Evolutionary conservation across 352 stramenopile species (phyloP), one percentile per base, ranked within the genome.

Genomic region (Phytophthora kernoviae): DNA sequence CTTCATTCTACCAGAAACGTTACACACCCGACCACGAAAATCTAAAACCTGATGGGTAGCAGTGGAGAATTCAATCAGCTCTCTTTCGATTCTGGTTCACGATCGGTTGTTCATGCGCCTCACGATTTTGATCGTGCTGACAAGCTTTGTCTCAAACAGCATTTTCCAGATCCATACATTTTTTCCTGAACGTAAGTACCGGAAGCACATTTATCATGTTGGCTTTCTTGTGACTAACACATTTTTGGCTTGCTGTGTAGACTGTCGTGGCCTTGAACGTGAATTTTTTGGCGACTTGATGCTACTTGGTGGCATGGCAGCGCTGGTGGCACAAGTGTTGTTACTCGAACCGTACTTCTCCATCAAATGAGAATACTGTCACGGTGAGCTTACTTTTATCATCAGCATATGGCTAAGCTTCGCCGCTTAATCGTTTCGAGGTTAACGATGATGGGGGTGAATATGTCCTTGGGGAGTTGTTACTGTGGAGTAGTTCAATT

Each of bases 251-350:
- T 58, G 15, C 2, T 43, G 24, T 39, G n/a, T 57, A 87, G 81
- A 91, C 72, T 11, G 69, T 85, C 11, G 68, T 93, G 30, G 75
- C 77, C 2, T 93, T 94, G 52, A 54, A 90, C 39, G 84, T 90
- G 45, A 88, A 22, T 76, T 87, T 62, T 84, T 78, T 10, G 75
- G 81, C 0, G 73, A 75, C 1, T 27, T 93, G 21, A 87, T 91
- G 70, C 70, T 94, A 0, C 33, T 86, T 6, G 71, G 77, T 15
- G 81, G 83, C 1, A 48, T 88, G 9, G 47, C 73, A 21, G 80
- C 79, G 1, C 80, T 93, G 44, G 5, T 92, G 15, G 71, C 73
- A 5, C 82, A 94, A 60, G 50, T 75, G 18, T 14, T 91, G 14
- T 26, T 92, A n/a, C 71, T 92, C 21, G 81, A 81, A 10, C 65